Base-by-base conservation (phyloP, 495 filamentous ascomycete species). In the Penicillium coprophilum region DNA sequence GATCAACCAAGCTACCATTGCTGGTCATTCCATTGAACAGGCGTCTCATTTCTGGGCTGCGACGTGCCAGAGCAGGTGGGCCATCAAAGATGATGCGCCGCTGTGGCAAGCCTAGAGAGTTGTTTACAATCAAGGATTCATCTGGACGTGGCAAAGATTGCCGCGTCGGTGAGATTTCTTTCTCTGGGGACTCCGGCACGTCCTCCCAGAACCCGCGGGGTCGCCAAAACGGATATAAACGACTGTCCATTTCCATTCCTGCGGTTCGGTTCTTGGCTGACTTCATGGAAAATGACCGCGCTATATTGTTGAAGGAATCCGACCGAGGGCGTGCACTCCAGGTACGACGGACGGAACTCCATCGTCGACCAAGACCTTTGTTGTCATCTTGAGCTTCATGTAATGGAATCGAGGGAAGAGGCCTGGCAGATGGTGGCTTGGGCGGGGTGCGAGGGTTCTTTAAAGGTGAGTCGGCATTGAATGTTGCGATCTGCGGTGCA, bases 191-290 rank as follows among this genome's bases (percentile, higher is more conserved):
- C n/a, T 76, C 70, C 13, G 70, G 63, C 43, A 79, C 66, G 53
- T 87, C 83, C 28, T 89, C 86, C 79, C 84, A 88, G 66, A 89
- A 90, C 23, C 84, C 77, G 23, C 82, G 83, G 5, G 91, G 90
- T 24, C 85, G 81, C 91, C 92, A 96, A 70, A 88, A 87, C 1
- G 91, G 90, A 63, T 94, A 87, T 6, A 92, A 75, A 46, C 80
- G 84, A 48, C 77, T 79, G 34, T 81, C 75, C 52, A 76, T 76
- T 28, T 72, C 70, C 17, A 77, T 65, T 24, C 70, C 73, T 2
- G 71, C 67, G 51, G 68, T 77, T 15, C 76, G 73, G 24, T 83
- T 80, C 51, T 72, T 70, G 2, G 72, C 71, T 12, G 77, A 71
- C 23, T 68, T 75, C 47, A 80, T 67, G 6, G 75, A 79, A 21